Conservation (phyloP, 2,329 filamentous ascomycete species). For the Trichoderma cornu-damae region DNA sequence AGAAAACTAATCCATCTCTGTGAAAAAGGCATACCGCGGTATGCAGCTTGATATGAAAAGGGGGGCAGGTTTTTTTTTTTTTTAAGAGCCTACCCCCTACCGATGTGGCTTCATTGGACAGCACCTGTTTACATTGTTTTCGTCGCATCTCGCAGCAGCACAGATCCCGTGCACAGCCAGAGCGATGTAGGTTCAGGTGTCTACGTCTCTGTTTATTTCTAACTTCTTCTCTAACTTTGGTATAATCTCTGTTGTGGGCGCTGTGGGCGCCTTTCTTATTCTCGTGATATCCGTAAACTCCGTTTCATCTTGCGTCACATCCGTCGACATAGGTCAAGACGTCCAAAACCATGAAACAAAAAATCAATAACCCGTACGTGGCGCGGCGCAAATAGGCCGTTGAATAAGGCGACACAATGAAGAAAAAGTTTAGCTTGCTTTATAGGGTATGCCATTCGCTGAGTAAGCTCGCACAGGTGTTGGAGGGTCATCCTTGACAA, state of each 20-base stretch:
- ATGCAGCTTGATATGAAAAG: no score
- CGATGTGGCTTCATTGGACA: no score
- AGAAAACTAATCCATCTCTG: no score
- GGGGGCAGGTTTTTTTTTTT: no score
- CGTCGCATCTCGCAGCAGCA: no score
- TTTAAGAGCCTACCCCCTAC: no score
- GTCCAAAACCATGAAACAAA: conserved; percentile 1
- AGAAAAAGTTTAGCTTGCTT: not conserved
- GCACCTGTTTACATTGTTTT: no score
- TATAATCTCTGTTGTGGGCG: conserved; percentile 13
- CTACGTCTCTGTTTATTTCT: conserved; percentile 3
- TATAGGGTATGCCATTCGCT: conserved; percentile 17
- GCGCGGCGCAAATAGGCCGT: not conserved
- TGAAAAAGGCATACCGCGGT: no score
- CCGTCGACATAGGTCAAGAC: not conserved
- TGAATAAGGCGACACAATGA: not conserved
- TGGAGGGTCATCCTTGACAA: conserved; percentile 33
- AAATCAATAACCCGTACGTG: not conserved
- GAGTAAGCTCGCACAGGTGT: conserved; percentile 24
- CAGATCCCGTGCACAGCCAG: no score
- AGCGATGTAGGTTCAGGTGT: not conserved
- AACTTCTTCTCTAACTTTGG: conserved; percentile 6
- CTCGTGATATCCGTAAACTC: conserved; percentile 17
- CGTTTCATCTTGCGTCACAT: conserved; percentile 1
- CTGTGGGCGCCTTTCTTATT: conserved; percentile 14